phyloP scores from a whole-genome alignment of 139 green algal species.

The Ostreobium quekettii region DNA sequence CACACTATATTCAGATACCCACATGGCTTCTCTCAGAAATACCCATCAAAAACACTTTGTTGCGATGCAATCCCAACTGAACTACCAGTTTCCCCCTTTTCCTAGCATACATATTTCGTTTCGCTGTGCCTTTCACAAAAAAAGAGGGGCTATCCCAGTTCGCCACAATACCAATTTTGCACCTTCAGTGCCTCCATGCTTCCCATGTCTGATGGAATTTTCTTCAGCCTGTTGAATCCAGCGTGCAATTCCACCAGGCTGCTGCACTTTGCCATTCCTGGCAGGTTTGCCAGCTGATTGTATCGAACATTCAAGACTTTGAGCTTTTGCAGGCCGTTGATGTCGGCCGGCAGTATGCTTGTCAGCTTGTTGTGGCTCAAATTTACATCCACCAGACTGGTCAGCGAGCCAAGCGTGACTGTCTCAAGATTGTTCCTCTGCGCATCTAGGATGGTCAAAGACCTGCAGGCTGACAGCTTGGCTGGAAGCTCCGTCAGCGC shows the following conservation, averaged over 20 bases:
- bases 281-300: constrained; percentile 38
- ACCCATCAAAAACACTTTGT: no score
- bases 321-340: constrained; percentile 2
- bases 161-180: not conserved
- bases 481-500: constrained; percentile 26
- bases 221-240: constrained; percentile 28
- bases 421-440: constrained; percentile 30
- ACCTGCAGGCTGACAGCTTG: constrained; percentile 13
- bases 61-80: no score
- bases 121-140: no score
- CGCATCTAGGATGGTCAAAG: constrained; percentile 33
- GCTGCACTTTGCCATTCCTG: constrained; percentile 28
- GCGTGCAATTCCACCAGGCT: constrained; percentile 39
- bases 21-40: no score
- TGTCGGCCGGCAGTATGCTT: not conserved
- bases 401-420: constrained; percentile 15
- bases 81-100: no score
- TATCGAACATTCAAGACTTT: constrained; percentile 23
- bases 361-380: constrained; percentile 12
- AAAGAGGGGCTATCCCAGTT: not conserved
- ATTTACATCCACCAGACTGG: constrained; percentile 11
- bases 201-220: not conserved
- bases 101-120: no score
- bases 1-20: no score
- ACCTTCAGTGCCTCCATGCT: not conserved